A percentile compares a stretch with the other conserved stretches of the same genome.
Conservation (phyloP, 75 land plant genomes). For the Cupressus sempervirens region DNA sequence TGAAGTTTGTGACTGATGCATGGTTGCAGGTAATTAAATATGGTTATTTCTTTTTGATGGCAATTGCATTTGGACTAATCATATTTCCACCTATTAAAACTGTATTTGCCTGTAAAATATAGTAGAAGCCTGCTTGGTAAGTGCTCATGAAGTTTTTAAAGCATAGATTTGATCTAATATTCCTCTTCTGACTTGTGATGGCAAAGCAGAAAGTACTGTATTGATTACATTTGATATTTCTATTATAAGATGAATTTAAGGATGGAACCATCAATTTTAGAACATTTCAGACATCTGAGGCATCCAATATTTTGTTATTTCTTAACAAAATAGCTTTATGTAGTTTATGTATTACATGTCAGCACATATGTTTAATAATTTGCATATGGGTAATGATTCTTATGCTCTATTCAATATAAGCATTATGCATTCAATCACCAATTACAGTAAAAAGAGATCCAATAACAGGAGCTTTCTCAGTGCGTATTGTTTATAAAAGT, state of each 20-base stretch:
- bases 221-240: too few relatives aligned
- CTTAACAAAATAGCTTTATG: neutral
- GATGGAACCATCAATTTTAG: neutral
- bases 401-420: neutral
- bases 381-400: too few relatives aligned
- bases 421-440: neutral
- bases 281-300: neutral
- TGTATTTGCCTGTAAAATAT: neutral
- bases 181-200: too few relatives aligned
- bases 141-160: neutral
- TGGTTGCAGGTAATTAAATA: constrained; percentile 76
- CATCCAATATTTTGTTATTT: too few relatives aligned
- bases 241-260: neutral
- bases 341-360: neutral
- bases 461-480: neutral
- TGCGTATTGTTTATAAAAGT: neutral
- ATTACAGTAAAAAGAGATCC: neutral
- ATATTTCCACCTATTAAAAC: neutral
- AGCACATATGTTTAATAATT: neutral
- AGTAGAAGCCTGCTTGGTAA: neutral
- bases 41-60: neutral
- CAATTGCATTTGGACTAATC: neutral
- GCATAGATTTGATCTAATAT: neutral
- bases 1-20: constrained; percentile 92
- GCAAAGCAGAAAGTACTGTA: too few relatives aligned